Conservation (phyloP, 2,329 filamentous ascomycete species). For the Parafenestella ontariensis region DNA sequence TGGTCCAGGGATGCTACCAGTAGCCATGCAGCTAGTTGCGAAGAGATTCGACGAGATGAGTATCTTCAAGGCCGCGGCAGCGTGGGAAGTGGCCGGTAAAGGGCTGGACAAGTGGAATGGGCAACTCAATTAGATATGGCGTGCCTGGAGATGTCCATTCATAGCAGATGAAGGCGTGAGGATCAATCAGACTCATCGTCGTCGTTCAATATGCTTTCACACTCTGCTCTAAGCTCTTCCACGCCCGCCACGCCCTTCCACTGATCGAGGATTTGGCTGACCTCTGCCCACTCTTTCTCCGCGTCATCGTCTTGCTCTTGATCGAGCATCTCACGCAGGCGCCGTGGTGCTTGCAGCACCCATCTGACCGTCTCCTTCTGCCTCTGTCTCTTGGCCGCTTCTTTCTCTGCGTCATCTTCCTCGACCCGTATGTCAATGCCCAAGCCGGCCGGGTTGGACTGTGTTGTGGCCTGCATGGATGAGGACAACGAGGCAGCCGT, state of each 20-base stretch:
- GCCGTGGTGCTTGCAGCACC: slow-evolving; percentile 67
- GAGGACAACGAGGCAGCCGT: slow-evolving; percentile 57
- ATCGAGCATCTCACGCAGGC: slow-evolving; percentile 64
- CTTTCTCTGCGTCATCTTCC: slow-evolving; percentile 21
- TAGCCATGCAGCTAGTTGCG: slow-evolving; percentile 48
- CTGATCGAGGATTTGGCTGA: slow-evolving; percentile 49
- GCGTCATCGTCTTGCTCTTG: slow-evolving; percentile 69
- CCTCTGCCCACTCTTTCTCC: slow-evolving; percentile 56
- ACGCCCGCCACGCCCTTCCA: slow-evolving; percentile 56
- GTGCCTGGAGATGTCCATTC: background rate
- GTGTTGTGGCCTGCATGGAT: slow-evolving; percentile 41
- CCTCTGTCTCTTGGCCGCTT: slow-evolving; percentile 45
- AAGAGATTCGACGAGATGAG: slow-evolving; percentile 44
- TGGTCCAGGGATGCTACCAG: slow-evolving; percentile 36
- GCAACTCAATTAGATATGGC: slow-evolving; percentile 11
- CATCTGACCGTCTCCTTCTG: slow-evolving; percentile 67
- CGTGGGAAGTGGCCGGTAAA: slow-evolving; percentile 44
- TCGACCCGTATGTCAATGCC: slow-evolving; percentile 35
- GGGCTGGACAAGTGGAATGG: slow-evolving; percentile 32
- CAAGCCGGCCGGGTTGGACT: slow-evolving; percentile 29
- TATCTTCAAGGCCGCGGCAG: slow-evolving; percentile 44
- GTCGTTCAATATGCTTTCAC: slow-evolving; percentile 43
- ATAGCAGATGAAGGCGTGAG: background rate
- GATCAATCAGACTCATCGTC: slow-evolving; percentile 36
- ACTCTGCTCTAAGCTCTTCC: slow-evolving; percentile 48